Conservation (phyloP, 176 grass and related monocot species). For the Zizania latifolia region DNA sequence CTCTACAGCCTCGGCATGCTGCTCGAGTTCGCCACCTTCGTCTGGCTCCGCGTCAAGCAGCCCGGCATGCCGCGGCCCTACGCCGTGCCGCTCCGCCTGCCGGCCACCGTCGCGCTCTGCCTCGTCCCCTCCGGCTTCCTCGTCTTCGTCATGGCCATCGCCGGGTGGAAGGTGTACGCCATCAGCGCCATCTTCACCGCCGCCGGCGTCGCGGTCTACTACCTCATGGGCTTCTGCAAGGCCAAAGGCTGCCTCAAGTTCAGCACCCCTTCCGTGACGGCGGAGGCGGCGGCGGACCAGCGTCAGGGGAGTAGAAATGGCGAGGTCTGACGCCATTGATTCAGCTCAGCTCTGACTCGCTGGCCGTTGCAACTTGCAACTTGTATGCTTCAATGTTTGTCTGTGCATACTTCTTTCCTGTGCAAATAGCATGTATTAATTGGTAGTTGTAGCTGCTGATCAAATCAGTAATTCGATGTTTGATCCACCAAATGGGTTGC, state of each 20-base stretch:
- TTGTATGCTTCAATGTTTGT: background rate
- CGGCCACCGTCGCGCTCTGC: slow-evolving; percentile 39
- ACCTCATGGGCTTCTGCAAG: slow-evolving; percentile 57
- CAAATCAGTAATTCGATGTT: background rate
- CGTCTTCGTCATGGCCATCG: slow-evolving; percentile 81
- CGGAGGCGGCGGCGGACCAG: background rate
- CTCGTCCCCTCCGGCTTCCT: slow-evolving; percentile 68
- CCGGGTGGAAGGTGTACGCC: slow-evolving; percentile 70
- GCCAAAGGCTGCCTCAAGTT: slow-evolving; percentile 44
- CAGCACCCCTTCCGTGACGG: background rate
- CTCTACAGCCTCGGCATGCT: slow-evolving; percentile 94
- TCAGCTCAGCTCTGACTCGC: background rate
- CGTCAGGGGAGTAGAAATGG: slow-evolving; percentile 6
- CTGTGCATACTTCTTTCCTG: background rate
- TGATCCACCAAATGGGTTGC: background rate
- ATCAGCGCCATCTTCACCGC: slow-evolving; percentile 52
- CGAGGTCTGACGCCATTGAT: background rate
- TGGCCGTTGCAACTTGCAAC: background rate
- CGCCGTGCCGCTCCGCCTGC: slow-evolving; percentile 39
- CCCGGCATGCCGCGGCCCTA: slow-evolving; percentile 50
- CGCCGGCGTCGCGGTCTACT: slow-evolving; percentile 42
- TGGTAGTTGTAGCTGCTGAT: background rate
- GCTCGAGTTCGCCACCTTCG: slow-evolving; percentile 79
- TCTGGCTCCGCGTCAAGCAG: slow-evolving; percentile 51
- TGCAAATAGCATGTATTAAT: background rate